Base-by-base conservation (phyloP, 306 rosid genomes). In the Purshia tridentata region DNA sequence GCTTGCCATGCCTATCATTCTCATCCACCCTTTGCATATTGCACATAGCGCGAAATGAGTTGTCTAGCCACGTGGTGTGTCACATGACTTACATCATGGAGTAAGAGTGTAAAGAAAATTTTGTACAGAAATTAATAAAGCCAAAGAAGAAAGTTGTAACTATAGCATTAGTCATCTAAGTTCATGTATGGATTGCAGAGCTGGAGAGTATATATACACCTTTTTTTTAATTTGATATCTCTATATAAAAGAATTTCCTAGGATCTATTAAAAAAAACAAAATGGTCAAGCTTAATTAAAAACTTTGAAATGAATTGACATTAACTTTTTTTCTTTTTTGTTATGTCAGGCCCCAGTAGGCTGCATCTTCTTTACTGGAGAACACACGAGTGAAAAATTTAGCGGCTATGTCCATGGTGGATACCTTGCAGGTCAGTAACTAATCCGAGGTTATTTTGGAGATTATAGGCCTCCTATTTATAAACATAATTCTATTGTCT, bases 371-470 rank as follows among this genome's bases (percentile, higher is more conserved):
- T 94, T 94, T 72, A 89, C 89, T 0, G 97, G 97, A 6, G 98
- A 94, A 82, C 98, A 94, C 81, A 91, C 98, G 0, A 91, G 96
- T 60, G 97, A 89, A 79, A 88, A 73, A 74, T 94, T 85, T 74
- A 94, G 81, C 19, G 98, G 98, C 50, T 94, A 94, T 50, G 98
- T 94, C 57, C 98, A 91, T 49, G 98, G 98, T 16, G 98, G 88
- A 77, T 87, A 88, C 83, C 95, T 94, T 8, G 80, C 98, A 47
- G 98, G 96, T 85, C 62, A 70, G 71, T 67, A 65, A 45, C 13
- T 53, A 44, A 6, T 65, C 18, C 10, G 2, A 47, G 39, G 10
- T 61, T 22, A 8, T 59, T 20, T 12, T 53, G 72, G 16, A 37
- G 61, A n/a, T 52, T 53, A 12, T 40, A 18, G 49, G 29, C n/a